phyloP scores from a whole-genome alignment of 805 yeast genomes.

The Kregervanrija pseudodelftensis region DNA sequence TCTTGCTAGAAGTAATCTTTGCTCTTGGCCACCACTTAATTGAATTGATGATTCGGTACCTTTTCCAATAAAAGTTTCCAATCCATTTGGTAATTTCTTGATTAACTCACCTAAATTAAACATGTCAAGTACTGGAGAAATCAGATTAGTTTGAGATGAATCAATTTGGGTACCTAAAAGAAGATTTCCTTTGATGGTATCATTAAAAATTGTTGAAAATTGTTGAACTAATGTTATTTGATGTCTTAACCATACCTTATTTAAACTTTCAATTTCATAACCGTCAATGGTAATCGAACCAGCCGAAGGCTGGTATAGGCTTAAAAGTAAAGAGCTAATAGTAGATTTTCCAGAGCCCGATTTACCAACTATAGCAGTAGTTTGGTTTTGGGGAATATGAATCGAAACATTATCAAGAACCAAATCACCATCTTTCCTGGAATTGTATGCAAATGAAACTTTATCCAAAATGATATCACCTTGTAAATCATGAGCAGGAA shows the following conservation, averaged over 20 bases:
- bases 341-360: slow-evolving; percentile 97
- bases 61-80: slow-evolving; percentile 40
- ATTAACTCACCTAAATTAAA: slow-evolving; percentile 48
- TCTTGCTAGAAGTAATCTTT: slow-evolving; percentile 76
- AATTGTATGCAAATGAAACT: slow-evolving; percentile 59
- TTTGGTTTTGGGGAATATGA: slow-evolving; percentile 34
- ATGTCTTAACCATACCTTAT: slow-evolving; percentile 45
- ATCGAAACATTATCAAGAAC: slow-evolving; percentile 45
- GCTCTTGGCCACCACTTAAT: slow-evolving; percentile 89
- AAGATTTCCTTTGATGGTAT: slow-evolving; percentile 57
- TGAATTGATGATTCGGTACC: slow-evolving; percentile 26
- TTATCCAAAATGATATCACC: slow-evolving; percentile 51
- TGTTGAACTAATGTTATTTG: slow-evolving; percentile 75
- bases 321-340: slow-evolving; percentile 52
- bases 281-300: slow-evolving; percentile 63
- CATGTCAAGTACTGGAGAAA: slow-evolving; percentile 41
- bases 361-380: slow-evolving; percentile 69
- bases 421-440: slow-evolving; percentile 37
- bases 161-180: slow-evolving; percentile 16
- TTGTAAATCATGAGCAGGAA: slow-evolving; percentile 19
- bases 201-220: slow-evolving; percentile 56
- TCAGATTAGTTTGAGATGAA: slow-evolving; percentile 21
- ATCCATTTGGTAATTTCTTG: slow-evolving; percentile 42
- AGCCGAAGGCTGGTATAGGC: slow-evolving; percentile 43
- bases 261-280: slow-evolving; percentile 34